phyloP scores from a whole-genome alignment of 371 early-diverging fungal species.

The Syncephalis plumigaleata region DNA sequence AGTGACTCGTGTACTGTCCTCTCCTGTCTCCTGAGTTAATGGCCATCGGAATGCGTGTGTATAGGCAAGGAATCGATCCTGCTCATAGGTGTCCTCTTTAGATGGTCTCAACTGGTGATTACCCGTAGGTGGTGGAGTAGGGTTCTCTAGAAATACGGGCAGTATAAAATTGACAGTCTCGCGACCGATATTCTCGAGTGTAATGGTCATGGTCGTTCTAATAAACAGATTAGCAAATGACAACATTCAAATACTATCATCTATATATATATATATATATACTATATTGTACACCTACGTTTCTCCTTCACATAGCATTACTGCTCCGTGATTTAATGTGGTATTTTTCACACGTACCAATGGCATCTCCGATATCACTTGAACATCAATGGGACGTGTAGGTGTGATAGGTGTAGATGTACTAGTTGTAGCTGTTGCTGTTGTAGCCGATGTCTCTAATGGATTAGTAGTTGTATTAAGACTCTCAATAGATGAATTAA shows the following conservation, averaged over 20 bases:
- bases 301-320: conserved; percentile 73
- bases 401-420: background rate
- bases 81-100: conserved; percentile 51
- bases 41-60: too few species aligned
- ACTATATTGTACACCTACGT: conserved; percentile 29
- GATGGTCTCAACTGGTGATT: conserved; percentile 19
- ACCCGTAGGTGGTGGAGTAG: conserved; percentile 18
- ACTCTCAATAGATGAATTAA: too few species aligned
- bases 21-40: too few species aligned
- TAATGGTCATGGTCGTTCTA: conserved; percentile 35
- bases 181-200: conserved; percentile 55
- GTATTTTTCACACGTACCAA: conserved; percentile 37
- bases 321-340: conserved; percentile 37
- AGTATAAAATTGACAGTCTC: conserved; percentile 49
- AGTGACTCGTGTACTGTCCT: conserved; percentile 12
- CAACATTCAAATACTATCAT: background rate
- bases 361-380: conserved; percentile 50
- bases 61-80: conserved; percentile 18
- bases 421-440: conserved; percentile 1
- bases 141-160: conserved; percentile 44
- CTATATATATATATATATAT: too few species aligned
- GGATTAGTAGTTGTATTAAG: background rate
- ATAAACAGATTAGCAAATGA: background rate
- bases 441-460: background rate
- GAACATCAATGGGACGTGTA: conserved; percentile 25